phyloP scores from a whole-genome alignment of 495 filamentous ascomycete genomes.

The Lepraria neglecta region DNA sequence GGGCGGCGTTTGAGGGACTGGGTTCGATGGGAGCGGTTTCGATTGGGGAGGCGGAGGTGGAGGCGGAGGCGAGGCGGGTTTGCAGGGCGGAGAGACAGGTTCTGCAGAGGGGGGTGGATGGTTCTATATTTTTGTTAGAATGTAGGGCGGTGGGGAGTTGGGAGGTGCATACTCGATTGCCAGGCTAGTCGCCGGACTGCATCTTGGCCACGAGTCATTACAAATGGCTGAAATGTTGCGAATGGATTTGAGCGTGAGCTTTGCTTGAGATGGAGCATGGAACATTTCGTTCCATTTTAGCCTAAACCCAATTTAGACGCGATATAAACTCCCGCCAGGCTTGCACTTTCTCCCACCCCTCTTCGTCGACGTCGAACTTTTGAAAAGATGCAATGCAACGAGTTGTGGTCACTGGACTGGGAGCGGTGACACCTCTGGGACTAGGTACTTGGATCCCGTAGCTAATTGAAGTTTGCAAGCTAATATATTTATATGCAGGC shows the following conservation, averaged over 20 bases:
- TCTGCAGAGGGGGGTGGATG: conserved; percentile 45
- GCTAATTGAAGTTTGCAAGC: background rate
- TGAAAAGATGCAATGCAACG: conserved; percentile 64
- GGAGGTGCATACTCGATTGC: conserved; percentile 16
- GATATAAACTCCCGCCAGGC: no score
- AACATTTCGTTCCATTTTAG: background rate
- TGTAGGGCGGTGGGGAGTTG: background rate
- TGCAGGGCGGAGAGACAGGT: conserved; percentile 41
- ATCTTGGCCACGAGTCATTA: conserved; percentile 15
- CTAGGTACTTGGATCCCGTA: conserved; percentile 48
- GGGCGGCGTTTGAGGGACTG: conserved; percentile 20
- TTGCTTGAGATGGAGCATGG: no score
- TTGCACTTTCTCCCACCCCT: no score
- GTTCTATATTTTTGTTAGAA: conserved; percentile 30
- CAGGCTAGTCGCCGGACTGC: conserved; percentile 12
- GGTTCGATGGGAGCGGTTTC: conserved; percentile 31
- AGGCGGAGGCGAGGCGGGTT: conserved; percentile 43
- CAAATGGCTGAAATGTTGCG: background rate
- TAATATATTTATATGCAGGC: conserved; percentile 39
- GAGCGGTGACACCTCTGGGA: conserved; percentile 84
- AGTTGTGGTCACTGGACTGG: conserved; percentile 92
- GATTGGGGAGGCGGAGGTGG: conserved; percentile 32
- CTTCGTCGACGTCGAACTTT: background rate
- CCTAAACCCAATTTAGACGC: background rate
- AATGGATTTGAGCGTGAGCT: no score